Percentiles rank a stretch among this genome's conserved stretches.
phyloP scores from a whole-genome alignment of 83 land plant genomes.

The Isoetes engelmannii region DNA sequence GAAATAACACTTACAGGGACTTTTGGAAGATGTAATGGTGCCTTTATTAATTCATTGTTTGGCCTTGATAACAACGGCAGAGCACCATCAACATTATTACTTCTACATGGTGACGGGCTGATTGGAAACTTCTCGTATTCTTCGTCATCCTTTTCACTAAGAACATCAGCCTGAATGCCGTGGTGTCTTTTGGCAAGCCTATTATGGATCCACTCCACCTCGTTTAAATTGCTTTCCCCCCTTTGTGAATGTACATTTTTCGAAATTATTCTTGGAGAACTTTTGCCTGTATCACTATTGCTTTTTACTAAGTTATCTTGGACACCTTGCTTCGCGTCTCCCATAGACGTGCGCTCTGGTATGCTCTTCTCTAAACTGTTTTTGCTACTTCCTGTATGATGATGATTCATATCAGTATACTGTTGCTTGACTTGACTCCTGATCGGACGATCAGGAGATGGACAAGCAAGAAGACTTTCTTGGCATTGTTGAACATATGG shows the following conservation, averaged over 20 bases:
- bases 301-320: not conserved
- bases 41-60: not conserved
- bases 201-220: not conserved
- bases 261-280: not conserved
- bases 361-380: too few relatives aligned
- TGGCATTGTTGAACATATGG: slow-evolving; percentile 58
- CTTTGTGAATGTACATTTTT: not conserved
- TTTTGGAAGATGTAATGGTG: slow-evolving; percentile 3
- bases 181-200: slow-evolving; percentile 4
- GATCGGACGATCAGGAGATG: slow-evolving; percentile 5
- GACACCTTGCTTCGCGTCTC: not conserved
- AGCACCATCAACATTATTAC: slow-evolving; percentile 2
- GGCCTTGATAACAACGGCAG: not conserved
- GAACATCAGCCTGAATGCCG: not conserved
- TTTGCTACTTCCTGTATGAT: not conserved
- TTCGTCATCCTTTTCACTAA: not conserved
- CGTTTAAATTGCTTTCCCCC: not conserved
- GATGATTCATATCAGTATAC: not conserved
- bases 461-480: slow-evolving; percentile 28
- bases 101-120: not conserved
- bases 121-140: slow-evolving; percentile 8
- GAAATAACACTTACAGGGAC: not conserved
- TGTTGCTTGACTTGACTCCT: not conserved
- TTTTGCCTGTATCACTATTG: not conserved
- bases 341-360: too few relatives aligned